Evolutionary conservation across 2,329 filamentous ascomycete species (phyloP).

Genomic region (Penicillium palitans): DNA sequence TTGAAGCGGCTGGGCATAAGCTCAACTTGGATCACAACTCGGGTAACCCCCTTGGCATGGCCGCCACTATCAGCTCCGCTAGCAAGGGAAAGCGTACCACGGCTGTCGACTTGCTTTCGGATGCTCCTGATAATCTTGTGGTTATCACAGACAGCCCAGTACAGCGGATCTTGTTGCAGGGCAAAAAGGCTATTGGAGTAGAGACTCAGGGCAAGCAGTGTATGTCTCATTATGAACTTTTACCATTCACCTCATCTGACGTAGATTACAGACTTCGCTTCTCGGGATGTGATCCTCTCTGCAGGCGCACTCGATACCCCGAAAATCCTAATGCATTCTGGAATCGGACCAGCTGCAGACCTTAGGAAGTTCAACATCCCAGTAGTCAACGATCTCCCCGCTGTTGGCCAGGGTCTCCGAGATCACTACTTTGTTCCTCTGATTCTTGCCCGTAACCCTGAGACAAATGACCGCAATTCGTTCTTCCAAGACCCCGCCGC

Average conservation of each 20-base stretch:
- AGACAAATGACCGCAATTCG: conserved; percentile 45
- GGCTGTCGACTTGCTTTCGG: conserved; percentile 52
- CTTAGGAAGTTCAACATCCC: conserved; percentile 46
- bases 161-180: conserved; percentile 50
- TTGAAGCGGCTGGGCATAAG: conserved; percentile 51
- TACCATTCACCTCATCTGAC: background rate
- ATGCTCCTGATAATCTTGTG: conserved; percentile 52
- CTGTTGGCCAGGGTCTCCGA: conserved; percentile 48
- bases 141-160: conserved; percentile 53
- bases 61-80: conserved; percentile 52
- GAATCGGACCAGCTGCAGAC: conserved; percentile 48
- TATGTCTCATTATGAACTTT: conserved; percentile 25
- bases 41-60: conserved; percentile 60
- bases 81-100: conserved; percentile 53
- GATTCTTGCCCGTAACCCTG: conserved; percentile 42
- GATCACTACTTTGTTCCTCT: conserved; percentile 44
- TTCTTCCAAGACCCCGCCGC: conserved; percentile 49
- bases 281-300: conserved; percentile 44
- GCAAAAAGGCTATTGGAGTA: conserved; percentile 49
- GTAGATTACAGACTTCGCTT: conserved; percentile 29
- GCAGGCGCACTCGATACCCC: conserved; percentile 45
- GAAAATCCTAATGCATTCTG: conserved; percentile 50
- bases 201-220: conserved; percentile 44
- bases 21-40: conserved; percentile 59
- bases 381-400: conserved; percentile 42